A percentile compares a stretch with the other conserved stretches of the same genome.
phyloP scores from a whole-genome alignment of 2,329 filamentous ascomycete genomes.

The Sodiomyces alkalinus region DNA sequence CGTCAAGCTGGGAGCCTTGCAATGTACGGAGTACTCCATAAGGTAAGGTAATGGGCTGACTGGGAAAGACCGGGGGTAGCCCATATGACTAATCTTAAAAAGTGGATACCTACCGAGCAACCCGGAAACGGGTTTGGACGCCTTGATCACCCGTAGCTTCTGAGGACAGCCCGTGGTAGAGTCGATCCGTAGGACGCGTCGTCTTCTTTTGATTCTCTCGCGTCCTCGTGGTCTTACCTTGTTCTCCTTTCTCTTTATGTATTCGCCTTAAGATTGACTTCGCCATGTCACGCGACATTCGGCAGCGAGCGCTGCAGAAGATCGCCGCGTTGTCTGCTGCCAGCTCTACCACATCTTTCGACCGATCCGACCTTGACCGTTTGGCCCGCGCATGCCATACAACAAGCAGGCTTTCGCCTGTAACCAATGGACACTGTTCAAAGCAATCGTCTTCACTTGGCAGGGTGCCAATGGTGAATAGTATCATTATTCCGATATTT shows the following conservation, averaged over 20 bases:
- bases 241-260: too few species aligned
- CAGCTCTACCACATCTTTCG: conserved; percentile 35
- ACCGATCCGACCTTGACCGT: conserved; percentile 47
- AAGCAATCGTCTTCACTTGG: conserved; percentile 27
- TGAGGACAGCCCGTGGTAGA: too few species aligned
- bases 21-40: too few species aligned
- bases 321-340: conserved; percentile 48
- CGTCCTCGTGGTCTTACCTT: too few species aligned
- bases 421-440: conserved; percentile 33
- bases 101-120: conserved; percentile 10
- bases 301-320: conserved; percentile 47
- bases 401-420: conserved; percentile 23
- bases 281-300: conserved; percentile 38
- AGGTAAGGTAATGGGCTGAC: too few species aligned
- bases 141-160: too few species aligned
- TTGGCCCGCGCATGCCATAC: conserved; percentile 42
- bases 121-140: too few species aligned
- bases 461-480: conserved; percentile 44
- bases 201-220: too few species aligned
- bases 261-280: too few species aligned
- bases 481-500: neutral
- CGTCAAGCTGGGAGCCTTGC: conserved; percentile 39
- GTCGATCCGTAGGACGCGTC: too few species aligned
- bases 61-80: conserved; percentile 16
- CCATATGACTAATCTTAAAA: conserved; percentile 24